Base-by-base conservation (phyloP, 192 early-diverging fungal species). In the Backusella liffmaniae region DNA sequence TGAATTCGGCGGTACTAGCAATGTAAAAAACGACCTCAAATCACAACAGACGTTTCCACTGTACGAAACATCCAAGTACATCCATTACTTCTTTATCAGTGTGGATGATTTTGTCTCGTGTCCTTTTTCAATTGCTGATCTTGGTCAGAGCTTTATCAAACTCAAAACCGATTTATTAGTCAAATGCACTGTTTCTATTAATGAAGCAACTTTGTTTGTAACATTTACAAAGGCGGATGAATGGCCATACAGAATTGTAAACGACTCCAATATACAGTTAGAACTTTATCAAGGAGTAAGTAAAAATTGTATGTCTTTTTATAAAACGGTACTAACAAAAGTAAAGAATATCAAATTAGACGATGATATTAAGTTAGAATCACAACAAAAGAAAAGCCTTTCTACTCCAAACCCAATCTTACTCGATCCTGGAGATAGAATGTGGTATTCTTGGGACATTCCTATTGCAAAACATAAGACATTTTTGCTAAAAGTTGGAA, bases 361-460 rank as follows among this genome's bases (percentile, higher is more conserved):
- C 10, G 72, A 74, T 10, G 77, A 70, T 2, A 59, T 67, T 18
- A 23, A 75, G 3, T 34, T 75, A 0, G 67, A 67, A 1, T n/a
- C 29, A 12, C 66, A 75, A n/a, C 74, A 75, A 75, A 67, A 49
- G 30, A 41, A 67, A 1, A 66, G 66, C 15, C 21, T 75, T 13
- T 37, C 13, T 9, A 71, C 69, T 18, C 67, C 67, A 23, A 70
- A 39, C 0, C 5, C 41, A 37, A 71, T 70, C 66, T 37, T 30
- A 12, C 16, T 79, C 16, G 68, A 56, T 32, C 51, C 72, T 30
- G 67, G 72, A 1, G 21, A 36, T 23, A 23, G 34, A 12, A 29
- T 91, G 75, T 82, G 88, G 42, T 96, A 95, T 65, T 86, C 95
- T 6, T 95, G 94, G 93, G 95, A 96, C 71, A 78, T 85, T 36